Base-by-base conservation (phyloP, 495 filamentous ascomycete species). In the Tetracladium marchalianum region DNA sequence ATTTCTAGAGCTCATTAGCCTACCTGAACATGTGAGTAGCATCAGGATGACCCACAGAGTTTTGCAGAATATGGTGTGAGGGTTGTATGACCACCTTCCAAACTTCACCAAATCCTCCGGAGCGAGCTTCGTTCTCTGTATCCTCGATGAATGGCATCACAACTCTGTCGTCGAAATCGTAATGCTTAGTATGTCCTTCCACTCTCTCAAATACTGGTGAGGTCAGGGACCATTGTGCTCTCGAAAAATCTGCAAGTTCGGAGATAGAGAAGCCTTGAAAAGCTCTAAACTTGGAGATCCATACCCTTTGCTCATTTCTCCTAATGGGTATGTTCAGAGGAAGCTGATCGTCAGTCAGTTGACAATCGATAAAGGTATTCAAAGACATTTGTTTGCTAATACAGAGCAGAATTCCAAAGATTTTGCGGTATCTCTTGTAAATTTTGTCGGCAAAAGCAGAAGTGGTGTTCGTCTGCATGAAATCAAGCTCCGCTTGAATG, bases 91-190 rank as follows among this genome's bases (percentile, higher is more conserved):
- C 31, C 8, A 50, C 35, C 11, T 40, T 31, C 33, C 35, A 44
- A 11, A 50, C 47, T 5, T 35, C 33, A 11, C 41, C 13, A 39
- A 17, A 44, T 1, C 47, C 47, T 8, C 47, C 41, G 32, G n/a
- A 31, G 2, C 18, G 12, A 11, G 34, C 42, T 19, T 17, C n/a
- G 15, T n/a, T 12, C 22, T 41, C 42, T 15, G 15, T 5, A 32
- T 41, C 49, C 41, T 46, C 43, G 19, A 51, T 27, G n/a, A 39
- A 51, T 5, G 49, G 43, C 17, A 50, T 15, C 12, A 22, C 31
- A 24, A 15, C 13, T 15, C 27, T 43, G 27, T 44, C 39, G 17
- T 36, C 11, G 8, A 49, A 31, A 0, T 44, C 40, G 15, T 43
- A 44, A 22, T 44, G 41, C 15, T 38, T 18, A 4, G 31, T 44